These are phyloP conservation scores for Xylaria curta DNA, from an alignment of 495 filamentous ascomycete species.

Conservation along the genomic window DNA sequence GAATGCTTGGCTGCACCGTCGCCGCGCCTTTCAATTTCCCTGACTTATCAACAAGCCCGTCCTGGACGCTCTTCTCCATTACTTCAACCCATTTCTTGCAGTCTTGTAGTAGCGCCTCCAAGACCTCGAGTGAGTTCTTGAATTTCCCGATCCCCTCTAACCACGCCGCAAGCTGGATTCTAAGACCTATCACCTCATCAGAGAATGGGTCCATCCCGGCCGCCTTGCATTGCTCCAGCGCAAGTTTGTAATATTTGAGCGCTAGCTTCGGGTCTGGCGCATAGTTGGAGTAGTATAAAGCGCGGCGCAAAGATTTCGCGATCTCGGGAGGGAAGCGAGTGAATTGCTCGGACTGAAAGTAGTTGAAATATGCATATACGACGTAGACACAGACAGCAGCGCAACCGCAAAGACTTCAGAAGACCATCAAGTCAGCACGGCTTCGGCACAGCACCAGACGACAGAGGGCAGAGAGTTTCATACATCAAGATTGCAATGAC, in stretches of 20 bases:
- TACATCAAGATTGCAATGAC: conserved; percentile 44
- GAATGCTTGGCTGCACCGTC: conserved; percentile 18
- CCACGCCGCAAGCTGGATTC: conserved; percentile 77
- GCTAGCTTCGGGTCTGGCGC: conserved; percentile 73
- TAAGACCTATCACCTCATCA: conserved; percentile 88
- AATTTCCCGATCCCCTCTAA: conserved; percentile 75
- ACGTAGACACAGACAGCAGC: conserved; percentile 60
- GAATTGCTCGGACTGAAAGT: conserved; percentile 64
- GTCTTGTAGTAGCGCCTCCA: conserved; percentile 70
- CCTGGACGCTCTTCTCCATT: conserved; percentile 60
- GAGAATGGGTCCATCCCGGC: conserved; percentile 83
- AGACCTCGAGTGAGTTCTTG: conserved; percentile 69
- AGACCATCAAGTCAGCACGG: not conserved
- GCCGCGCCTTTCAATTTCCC: conserved; percentile 30
- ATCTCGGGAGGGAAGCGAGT: conserved; percentile 79
- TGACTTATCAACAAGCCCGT: conserved; percentile 50
- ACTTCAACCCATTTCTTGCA: conserved; percentile 67
- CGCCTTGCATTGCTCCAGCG: conserved; percentile 71
- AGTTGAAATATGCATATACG: conserved; percentile 69
- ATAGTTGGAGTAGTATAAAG: conserved; percentile 84
- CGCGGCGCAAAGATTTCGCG: conserved; percentile 79
- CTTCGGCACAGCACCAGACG: conserved; percentile 20
- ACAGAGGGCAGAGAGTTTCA: not conserved
- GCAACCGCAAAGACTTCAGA: conserved; percentile 50
- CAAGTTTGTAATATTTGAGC: conserved; percentile 79